Base-by-base conservation (phyloP, 2,329 filamentous ascomycete species). In the Cladosporium sp. region DNA sequence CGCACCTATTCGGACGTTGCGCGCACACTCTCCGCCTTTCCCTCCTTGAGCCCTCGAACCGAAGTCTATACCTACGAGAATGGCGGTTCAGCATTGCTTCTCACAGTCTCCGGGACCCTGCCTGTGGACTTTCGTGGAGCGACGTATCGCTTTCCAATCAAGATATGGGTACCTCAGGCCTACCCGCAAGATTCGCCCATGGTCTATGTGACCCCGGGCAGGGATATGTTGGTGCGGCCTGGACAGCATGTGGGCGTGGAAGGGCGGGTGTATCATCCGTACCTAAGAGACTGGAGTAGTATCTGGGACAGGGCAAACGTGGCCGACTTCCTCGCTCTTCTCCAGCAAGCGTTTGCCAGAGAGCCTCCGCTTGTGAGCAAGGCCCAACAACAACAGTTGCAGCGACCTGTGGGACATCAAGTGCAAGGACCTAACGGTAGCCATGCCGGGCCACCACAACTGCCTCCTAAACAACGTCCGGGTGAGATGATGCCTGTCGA, bases 31-130 rank as follows among this genome's bases (percentile, higher is more conserved):
- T 86, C 91, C 34, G 86, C 90, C 71, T 92, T 93, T 75, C 88
- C 92, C 8, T 90, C 91, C 2, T 84, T 99, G 25, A 86, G 89
- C 10, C 92, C 93, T 28, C 88, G 91, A 71, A 99, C 95, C 67
- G 93, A 98, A 78, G 93, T 98, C 60, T 96, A 98, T 79, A 98
- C 94, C 64, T 96, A 93, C 76, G 91, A 97, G 72, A 91, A 91
- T 83, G 95, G 95, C 73, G 83, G 86, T 69, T 94, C 93, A 14
- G 91, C 93, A 58, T 86, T 99, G 32, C 89, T 99, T 63, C 84
- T 99, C 58, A 91, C 92, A 71, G 85, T 99, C 62, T 87, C 88
- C 46, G 95, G 95, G 70, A 98, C 93, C 3, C 80, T 99, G 43
- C 93, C 95, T n/a, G 93, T 96, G 66, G 83, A 86, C 71, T 99